Evolutionary conservation across 495 filamentous ascomycete genomes (phyloP).

Genomic region (Bacidia gigantensis): DNA sequence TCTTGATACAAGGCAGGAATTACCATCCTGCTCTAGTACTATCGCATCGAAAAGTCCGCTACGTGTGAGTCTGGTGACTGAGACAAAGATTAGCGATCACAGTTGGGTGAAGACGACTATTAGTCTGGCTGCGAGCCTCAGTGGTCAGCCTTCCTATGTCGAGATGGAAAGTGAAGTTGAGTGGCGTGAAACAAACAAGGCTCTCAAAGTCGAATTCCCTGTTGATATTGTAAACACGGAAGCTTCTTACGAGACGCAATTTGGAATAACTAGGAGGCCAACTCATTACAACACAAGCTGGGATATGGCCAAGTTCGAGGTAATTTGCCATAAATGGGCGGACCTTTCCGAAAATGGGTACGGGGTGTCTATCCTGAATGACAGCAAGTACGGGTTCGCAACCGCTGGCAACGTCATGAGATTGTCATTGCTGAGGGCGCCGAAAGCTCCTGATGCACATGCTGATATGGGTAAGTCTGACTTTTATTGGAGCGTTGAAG

Average conservation of each 20-base stretch:
- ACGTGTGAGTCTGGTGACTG: constrained; percentile 62
- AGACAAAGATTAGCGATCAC: constrained; percentile 73
- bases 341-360: constrained; percentile 86
- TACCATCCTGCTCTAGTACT: constrained; percentile 47
- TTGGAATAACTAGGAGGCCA: constrained; percentile 71
- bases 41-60: constrained; percentile 62
- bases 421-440: constrained; percentile 71
- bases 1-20: constrained; percentile 67
- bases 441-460: constrained; percentile 92
- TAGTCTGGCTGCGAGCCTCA: constrained; percentile 53
- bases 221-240: constrained; percentile 85
- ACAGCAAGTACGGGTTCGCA: constrained; percentile 94
- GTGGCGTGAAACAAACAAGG: constrained; percentile 92
- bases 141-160: constrained; percentile 52
- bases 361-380: constrained; percentile 88
- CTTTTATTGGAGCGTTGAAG: too few species aligned
- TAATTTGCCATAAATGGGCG: constrained; percentile 96
- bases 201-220: constrained; percentile 97
- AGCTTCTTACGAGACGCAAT: constrained; percentile 92
- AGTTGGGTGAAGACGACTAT: constrained; percentile 82
- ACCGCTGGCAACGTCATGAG: constrained; percentile 86
- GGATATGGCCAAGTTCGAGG: constrained; percentile 99
- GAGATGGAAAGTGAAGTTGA: constrained; percentile 74
- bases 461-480: constrained; percentile 74
- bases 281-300: constrained; percentile 95